Base-by-base conservation (phyloP, 805 yeast species). In the Komagataella populi region DNA sequence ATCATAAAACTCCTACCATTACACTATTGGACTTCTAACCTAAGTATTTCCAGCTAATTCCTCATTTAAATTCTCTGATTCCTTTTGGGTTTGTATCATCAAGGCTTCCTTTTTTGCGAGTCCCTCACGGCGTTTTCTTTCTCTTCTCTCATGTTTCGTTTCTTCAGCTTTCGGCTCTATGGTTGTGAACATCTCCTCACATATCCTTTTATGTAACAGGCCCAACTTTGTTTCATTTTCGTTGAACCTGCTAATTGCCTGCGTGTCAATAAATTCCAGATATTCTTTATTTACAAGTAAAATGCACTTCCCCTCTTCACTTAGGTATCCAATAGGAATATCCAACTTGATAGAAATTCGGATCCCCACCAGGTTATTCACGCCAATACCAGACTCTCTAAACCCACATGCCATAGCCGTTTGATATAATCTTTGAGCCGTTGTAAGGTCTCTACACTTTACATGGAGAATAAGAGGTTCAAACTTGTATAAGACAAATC, bases 391-490 rank as follows among this genome's bases (percentile, higher is more conserved):
- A 30, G 87, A 76, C 63, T 88, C 96, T 59, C 96, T 72, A 60
- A 84, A 88, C 2, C 96, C 96, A 66, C 93, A 83, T 2, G 76
- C 74, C 87, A 87, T 83, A 0, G 95, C 95, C 0, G 77, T 66
- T 44, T 81, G 77, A 55, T 81, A 86, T 8, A 88, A 63, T 45
- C 65, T 66, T n/a, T 74, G 70, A 0, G 96, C 95, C 4, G 73
- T 64, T 12, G 64, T 68, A 23, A 72, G 64, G 56, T 79, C 74
- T 48, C 91, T 71, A 59, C 96, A 86, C 59, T 86, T 83, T 4
- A 88, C 88, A 63, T 88, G 96, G 48, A 87, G 66, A 49, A 88
- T 87, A 63, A 88, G 73, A 3, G 96, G 95, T 66, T 88, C 96
- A 57, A 81, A 88, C 59, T 89, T 88, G 69, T 71, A 87, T 39